Base-by-base conservation (phyloP, 495 filamentous ascomycete species). In the Tuber calosporum region DNA sequence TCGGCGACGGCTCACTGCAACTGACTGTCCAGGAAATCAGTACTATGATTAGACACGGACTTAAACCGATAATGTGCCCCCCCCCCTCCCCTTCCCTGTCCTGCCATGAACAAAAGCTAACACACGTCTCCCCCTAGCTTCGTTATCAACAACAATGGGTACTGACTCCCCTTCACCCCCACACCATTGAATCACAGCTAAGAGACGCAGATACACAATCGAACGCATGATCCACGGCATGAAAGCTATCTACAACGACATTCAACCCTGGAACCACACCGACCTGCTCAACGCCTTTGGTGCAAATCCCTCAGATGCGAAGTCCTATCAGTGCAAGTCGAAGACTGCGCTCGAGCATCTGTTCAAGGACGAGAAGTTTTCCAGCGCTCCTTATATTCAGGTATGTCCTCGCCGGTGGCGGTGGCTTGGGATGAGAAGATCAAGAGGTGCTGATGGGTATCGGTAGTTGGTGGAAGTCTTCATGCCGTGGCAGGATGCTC, bases 1-100 rank as follows among this genome's bases (percentile, higher is more conserved):
- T 93, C 22, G 94, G 93, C 67, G 94, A 97, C 77, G 94, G 94
- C 36, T 92, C 89, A 75, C 87, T 94, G 75, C 92, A 97, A 78
- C 84, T 97, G 48, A 96, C 93, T 1, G 88, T 87, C 7, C 94
- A 97, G 81, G 93, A 96, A 82, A 79, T 97, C 68, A 91, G 90
- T 81, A 95, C 93, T 30, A 95, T 97, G 86, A 86, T 97, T 70
- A 86, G 89, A 20, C 89, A 92, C 71, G 85, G 87, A 26, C 83
- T 97, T 53, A 90, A 90, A 70, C 88, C 93, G 20, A 96, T 94
- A 78, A 88, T 97, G 85, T 91, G 84, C 85, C 86, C 82, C 37
- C 58, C 26, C 4, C 67, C 53, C 4, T 26, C 26, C 26, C 26
- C n/a, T 5, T 11, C 39, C 20, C 66, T 20, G 13, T 30, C 19